Base-by-base conservation (phyloP, 176 grass and related monocot genomes). In the Oryza meridionalis region DNA sequence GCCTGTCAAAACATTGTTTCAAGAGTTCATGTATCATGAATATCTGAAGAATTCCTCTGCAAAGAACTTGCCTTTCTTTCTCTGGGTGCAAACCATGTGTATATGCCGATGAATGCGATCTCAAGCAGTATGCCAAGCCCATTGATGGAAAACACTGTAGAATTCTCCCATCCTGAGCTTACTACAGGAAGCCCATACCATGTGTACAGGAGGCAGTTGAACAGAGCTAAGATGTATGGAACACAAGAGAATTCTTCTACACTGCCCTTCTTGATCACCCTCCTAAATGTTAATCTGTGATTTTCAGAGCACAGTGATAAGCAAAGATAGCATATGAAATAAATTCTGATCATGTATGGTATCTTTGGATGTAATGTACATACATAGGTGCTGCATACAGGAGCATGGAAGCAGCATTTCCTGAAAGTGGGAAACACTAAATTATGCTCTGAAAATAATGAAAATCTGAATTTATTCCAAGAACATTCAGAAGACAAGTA, bases 151-250 rank as follows among this genome's bases (percentile, higher is more conserved):
- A 59, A 73, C 0, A 94, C 86, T 38, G 77, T 73, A 1, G 89
- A 2, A 69, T 91, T 94, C 61, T 94, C 92, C 89, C 86, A 87
- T 70, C 84, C 77, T 17, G 75, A 75, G 86, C 89, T 94, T 75
- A 94, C 92, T 2, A 94, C 77, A 1, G 92, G 89, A 33, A 91
- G 76, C 2, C 92, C 84, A 15, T 94, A 94, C 92, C 92, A 94
- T 25, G 89, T 91, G 79, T 94, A 94, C 5, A 89, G 26, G n/a
- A 94, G 86, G 67, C 92, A 94, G 62, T 91, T 94, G 73, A 91
- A 26, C 55, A 94, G 25, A 29, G 92, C 86, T 84, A 89, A 77
- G 16, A 87, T 65, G 81, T 94, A 91, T 1, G 92, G 92, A 24
- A 94, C 76, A 58, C 92, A 89, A 4, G 89, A 94, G 59, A 94